Conservation (phyloP, 345 rosid species). For the Murraya koenigii region DNA sequence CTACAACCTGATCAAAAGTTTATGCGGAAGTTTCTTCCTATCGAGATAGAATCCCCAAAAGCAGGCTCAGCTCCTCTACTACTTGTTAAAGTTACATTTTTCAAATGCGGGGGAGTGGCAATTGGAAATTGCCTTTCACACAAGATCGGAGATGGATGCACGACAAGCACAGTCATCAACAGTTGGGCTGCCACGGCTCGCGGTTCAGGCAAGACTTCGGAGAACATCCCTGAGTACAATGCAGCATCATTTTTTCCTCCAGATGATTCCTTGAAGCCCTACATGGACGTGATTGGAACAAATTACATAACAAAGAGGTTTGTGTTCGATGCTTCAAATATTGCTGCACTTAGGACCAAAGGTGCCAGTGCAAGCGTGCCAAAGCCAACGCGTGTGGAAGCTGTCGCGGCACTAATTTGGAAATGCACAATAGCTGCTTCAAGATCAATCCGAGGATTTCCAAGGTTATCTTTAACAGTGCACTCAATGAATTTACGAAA, state of each 20-base stretch:
- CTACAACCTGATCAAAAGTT: conserved; percentile 18
- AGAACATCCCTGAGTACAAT: background rate
- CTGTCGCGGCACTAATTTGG: conserved; percentile 19
- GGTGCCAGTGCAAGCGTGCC: background rate
- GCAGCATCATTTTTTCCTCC: background rate
- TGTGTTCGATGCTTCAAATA: conserved; percentile 17
- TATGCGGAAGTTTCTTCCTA: conserved; percentile 30
- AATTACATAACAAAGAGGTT: conserved; percentile 5
- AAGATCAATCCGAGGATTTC: background rate
- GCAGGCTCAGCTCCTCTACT: conserved; percentile 26
- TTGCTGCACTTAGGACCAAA: conserved; percentile 12
- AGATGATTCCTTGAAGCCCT: background rate
- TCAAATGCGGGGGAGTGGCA: conserved; percentile 26
- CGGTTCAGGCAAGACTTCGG: background rate
- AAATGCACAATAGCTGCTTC: conserved; percentile 8
- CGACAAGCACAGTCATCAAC: conserved; percentile 14
- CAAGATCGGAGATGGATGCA: conserved; percentile 21
- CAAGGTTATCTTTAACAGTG: background rate
- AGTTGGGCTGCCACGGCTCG: conserved; percentile 16
- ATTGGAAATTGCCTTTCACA: conserved; percentile 20
- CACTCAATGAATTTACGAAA: background rate
- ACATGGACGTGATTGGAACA: background rate
- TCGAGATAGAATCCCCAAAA: conserved; percentile 26
- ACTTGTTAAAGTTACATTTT: conserved; percentile 35
- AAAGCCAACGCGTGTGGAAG: conserved; percentile 24